phyloP scores from a whole-genome alignment of 306 rosid genomes.

The Macrotyloma uniflorum region DNA sequence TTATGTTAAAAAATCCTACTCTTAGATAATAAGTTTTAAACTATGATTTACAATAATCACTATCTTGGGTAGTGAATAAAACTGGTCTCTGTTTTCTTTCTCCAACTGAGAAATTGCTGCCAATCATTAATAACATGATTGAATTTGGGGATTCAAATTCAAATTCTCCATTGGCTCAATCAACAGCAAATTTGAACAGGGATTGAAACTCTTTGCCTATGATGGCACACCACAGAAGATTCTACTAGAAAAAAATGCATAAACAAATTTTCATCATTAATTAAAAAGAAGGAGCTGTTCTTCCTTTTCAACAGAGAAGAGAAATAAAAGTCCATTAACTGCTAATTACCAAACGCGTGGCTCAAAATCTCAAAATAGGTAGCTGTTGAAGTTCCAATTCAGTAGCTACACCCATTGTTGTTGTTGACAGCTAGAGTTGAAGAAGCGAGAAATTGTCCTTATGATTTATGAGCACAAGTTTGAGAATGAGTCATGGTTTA shows the following conservation, averaged over 20 bases:
- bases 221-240: background rate
- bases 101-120: conserved; percentile 43
- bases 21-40: no score
- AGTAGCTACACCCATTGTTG: background rate
- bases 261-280: conserved; percentile 16
- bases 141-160: background rate
- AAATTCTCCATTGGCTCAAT: background rate
- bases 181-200: background rate
- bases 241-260: background rate
- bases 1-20: no score
- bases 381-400: background rate
- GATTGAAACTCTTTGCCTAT: background rate
- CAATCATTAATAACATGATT: background rate
- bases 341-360: background rate
- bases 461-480: background rate
- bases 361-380: background rate
- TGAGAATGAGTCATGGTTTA: background rate
- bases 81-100: background rate
- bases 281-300: background rate
- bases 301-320: background rate
- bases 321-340: background rate
- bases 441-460: background rate
- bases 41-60: no score
- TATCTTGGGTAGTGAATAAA: no score
- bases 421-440: conserved; percentile 15